Percentiles rank a stretch among this genome's conserved stretches.
Conservation (phyloP, 2,329 filamentous ascomycete species). For the Cytospora piceae region DNA sequence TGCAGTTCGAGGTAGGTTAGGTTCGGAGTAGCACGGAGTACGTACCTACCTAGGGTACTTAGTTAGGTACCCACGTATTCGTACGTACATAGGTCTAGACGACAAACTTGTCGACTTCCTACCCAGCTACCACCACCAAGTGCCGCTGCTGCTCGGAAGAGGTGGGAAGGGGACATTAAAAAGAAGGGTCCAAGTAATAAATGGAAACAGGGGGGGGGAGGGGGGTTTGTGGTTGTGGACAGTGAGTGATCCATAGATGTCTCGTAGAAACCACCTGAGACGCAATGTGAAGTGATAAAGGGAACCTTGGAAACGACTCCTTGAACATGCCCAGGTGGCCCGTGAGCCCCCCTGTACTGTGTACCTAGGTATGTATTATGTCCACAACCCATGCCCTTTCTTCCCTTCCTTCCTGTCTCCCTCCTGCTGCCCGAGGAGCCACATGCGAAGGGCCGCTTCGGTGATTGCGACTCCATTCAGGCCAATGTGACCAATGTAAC, state of each 20-base stretch:
- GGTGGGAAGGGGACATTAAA: background rate
- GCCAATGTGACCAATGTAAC: background rate
- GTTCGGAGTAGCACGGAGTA: background rate
- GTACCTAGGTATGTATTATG: too few relatives aligned
- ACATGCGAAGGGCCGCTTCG: slow-evolving; percentile 21
- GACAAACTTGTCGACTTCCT: background rate
- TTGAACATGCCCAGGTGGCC: slow-evolving; percentile 13
- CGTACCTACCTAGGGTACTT: background rate
- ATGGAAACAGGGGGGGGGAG: background rate
- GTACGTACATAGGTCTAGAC: background rate
- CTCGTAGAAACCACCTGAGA: slow-evolving; percentile 19
- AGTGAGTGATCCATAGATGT: background rate
- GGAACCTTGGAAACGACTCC: background rate
- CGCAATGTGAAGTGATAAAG: slow-evolving; percentile 18
- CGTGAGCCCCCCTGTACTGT: too few relatives aligned
- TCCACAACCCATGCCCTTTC: background rate
- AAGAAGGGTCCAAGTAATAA: background rate
- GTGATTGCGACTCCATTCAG: slow-evolving; percentile 29
- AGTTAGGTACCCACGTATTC: background rate
- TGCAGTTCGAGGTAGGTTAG: background rate
- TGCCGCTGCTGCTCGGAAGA: background rate
- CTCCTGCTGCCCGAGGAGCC: slow-evolving; percentile 15
- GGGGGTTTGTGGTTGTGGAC: slow-evolving; percentile 5
- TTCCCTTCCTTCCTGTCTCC: background rate
- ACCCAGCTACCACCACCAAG: background rate